Evolutionary conservation across 2,329 filamentous ascomycete genomes (phyloP).

Genomic region (Herpotrichia juniperi): DNA sequence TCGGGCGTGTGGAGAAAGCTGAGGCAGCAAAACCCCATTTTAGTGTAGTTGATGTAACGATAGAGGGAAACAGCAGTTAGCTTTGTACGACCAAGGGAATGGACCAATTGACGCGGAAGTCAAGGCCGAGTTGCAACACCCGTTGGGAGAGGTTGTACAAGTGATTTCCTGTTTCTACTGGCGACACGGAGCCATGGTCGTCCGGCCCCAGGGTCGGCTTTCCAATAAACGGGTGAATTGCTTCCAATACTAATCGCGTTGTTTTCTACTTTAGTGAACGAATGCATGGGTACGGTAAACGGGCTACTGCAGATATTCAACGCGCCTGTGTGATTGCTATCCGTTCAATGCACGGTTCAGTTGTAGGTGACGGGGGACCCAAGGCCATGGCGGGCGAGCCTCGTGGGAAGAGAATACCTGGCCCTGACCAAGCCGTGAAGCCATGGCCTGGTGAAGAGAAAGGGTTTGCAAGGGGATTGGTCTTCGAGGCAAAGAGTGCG

Average conservation of each 20-base stretch:
- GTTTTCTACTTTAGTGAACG: too few species aligned
- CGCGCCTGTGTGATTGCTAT: constrained; percentile 7
- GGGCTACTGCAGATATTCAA: constrained; percentile 13
- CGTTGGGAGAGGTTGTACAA: constrained; percentile 28
- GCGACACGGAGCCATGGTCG: constrained; percentile 1
- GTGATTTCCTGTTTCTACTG: constrained; percentile 7
- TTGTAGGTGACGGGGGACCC: constrained; percentile 30
- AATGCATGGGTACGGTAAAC: constrained; percentile 4
- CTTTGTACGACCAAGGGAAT: constrained; percentile 29
- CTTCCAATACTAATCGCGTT: neutral
- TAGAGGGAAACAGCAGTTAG: constrained; percentile 31
- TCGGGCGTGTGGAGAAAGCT: constrained; percentile 14
- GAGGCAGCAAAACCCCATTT: constrained; percentile 32
- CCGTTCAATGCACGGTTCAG: constrained; percentile 34
- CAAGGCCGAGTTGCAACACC: constrained; percentile 18
- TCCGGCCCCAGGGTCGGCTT: neutral
- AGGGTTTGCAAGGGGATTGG: constrained; percentile 15
- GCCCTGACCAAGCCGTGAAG: constrained; percentile 12
- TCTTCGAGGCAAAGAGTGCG: constrained; percentile 20
- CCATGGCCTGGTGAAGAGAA: constrained; percentile 8
- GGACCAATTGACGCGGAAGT: constrained; percentile 22
- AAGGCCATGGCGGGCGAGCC: constrained; percentile 31
- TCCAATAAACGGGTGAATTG: neutral
- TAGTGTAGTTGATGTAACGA: constrained; percentile 44
- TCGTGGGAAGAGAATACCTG: constrained; percentile 21